Evolutionary conservation across 768 basidiomycete species (phyloP), one percentile per base, ranked within the genome.

Genomic region (Porphyrellus cyaneotinctus): DNA sequence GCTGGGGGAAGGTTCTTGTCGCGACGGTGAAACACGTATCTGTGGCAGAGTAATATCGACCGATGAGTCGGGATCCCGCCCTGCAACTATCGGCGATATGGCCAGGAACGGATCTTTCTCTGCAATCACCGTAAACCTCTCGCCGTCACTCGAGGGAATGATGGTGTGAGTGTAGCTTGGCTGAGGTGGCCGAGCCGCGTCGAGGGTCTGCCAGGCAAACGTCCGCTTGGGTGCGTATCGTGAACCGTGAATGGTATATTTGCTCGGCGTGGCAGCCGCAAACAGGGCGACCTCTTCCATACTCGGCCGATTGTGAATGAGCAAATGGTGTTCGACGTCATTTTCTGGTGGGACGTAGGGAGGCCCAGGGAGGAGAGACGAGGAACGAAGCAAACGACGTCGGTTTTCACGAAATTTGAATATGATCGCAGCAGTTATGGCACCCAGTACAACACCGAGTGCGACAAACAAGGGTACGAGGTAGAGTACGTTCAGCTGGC

Each of bases 231-330:
- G 53, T 45, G 26, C 23, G 50, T 69, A 67, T 39, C 57, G 54
- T 9, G 65, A 59, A 28, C 63, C 67, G 14, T 71, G 69, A 35
- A 69, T 26, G 1, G 65, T 68, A 12, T 37, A 46, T 51, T 71
- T 69, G 46, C 67, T 69, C 4, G 67, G 69, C 17, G 68, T 69
- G 6, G 52, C 56, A 22, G n/a, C n/a, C n/a, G 60, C 52, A 42
- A 60, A 58, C 28, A 66, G 60, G 6, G 64, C 52, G 6, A 62
- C 69, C 5, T 64, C 56, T 20, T 70, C 67, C 62, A 62, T 68
- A 20, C 66, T 66, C n/a, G 57, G 58, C 4, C 48, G 36, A 26
- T 35, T 52, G 17, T 57, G 51, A n/a, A 56, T 49, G 28, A 57
- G 54, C 9, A 61, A 35, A 15, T 23, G 49, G 26, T 54, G 58